Base-by-base conservation (phyloP, 371 early-diverging fungal species). In the Haplosporangium sp. region DNA sequence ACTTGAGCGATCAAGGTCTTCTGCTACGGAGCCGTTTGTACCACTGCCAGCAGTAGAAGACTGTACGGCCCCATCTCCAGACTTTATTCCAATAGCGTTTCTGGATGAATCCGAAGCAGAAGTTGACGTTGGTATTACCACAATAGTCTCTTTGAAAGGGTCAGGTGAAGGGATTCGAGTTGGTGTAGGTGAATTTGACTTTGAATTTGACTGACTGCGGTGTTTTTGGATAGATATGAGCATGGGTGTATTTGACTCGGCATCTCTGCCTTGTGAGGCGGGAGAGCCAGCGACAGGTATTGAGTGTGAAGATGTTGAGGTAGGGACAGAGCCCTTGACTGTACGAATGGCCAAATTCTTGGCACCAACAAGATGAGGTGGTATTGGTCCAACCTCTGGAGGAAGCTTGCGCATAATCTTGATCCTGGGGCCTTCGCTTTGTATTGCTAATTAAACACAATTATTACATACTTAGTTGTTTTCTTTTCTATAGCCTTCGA, bases 331-430 rank as follows among this genome's bases (percentile, higher is more conserved):
- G 17, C 11, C 39, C 17, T 52, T 47, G 42, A 35, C 39, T 10
- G 71, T 67, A 17, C 79, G 79, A 47, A 73, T 70, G 50, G 79
- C 79, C 35, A 78, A 47, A 37, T 74, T 78, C 70, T 63, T 73
- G 40, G 73, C 73, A 52, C 66, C 47, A n/a, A 71, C 70, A 15
- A 78, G 67, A 38, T 78, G 79, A 1, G 64, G 61, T 20, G 79
- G 74, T 27, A 78, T 60, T 11, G 64, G 42, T 35, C 45, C 58
- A 10, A 42, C 40, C 2, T 42, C 48, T 35, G 38, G 40, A 39
- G 74, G 69, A 5, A 65, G 15, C 45, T 34, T 65, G 19, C 63
- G 65, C 7, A 64, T 44, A 27, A 69, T 55, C 48, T 78, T 74
- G 47, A 48, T 64, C 44, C 72, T 63, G 7, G 62, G 38, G 56